phyloP scores from a whole-genome alignment of 148 eudicot species.

The Heliamphora exappendiculata region DNA sequence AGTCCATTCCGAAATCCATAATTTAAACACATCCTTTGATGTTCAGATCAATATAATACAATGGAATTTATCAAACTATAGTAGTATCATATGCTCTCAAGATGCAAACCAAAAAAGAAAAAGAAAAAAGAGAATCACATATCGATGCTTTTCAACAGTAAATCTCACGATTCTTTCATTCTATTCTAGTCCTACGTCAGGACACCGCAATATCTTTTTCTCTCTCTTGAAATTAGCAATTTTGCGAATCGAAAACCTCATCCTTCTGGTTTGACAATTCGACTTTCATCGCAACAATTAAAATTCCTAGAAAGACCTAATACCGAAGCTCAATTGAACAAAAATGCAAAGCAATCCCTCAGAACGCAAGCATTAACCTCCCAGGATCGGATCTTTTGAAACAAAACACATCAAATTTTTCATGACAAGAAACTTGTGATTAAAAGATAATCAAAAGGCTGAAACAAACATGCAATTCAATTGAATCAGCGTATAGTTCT shows the following conservation, averaged over 20 bases:
- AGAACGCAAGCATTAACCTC: not conserved
- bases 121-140: not conserved
- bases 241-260: not conserved
- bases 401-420: not conserved
- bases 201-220: not conserved
- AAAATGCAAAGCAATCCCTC: not conserved
- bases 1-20: no score
- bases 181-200: not conserved
- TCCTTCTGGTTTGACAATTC: not conserved
- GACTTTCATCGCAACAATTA: not conserved
- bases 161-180: not conserved
- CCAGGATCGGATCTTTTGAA: not conserved
- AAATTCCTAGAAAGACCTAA: not conserved
- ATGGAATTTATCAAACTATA: not conserved
- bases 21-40: no score
- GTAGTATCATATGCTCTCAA: not conserved
- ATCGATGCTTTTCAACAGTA: not conserved
- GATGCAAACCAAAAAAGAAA: not conserved
- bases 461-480: not conserved
- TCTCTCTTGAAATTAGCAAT: not conserved
- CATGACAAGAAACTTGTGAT: no score
- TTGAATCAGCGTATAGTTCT: not conserved
- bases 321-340: not conserved
- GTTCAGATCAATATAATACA: not conserved
- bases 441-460: not conserved